Conservation (phyloP, 306 rosid genomes). For the Lupinus albus region DNA sequence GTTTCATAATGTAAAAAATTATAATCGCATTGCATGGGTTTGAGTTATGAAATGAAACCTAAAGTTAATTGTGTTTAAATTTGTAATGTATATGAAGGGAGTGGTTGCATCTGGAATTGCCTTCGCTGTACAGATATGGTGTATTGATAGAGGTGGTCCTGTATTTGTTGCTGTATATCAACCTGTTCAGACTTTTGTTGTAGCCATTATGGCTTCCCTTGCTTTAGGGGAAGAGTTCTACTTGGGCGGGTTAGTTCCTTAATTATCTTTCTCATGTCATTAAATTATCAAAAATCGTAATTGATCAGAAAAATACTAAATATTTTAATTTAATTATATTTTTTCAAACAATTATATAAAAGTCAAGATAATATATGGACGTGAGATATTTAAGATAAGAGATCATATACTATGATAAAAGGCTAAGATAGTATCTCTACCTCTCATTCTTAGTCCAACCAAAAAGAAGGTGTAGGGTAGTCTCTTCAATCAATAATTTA, state of each 20-base stretch:
- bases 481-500: no score
- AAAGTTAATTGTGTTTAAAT: background rate
- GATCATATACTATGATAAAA: no score
- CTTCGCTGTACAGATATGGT: constrained; percentile 98
- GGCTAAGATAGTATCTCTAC: no score
- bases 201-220: constrained; percentile 89
- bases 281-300: no score
- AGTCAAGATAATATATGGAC: no score
- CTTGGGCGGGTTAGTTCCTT: constrained; percentile 74
- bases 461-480: no score
- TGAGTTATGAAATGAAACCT: no score
- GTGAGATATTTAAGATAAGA: no score
- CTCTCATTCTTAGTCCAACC: no score
- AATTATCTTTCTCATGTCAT: background rate
- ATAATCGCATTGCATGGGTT: constrained; percentile 4
- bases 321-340: no score
- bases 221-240: constrained; percentile 96
- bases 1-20: background rate
- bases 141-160: constrained; percentile 99
- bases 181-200: constrained; percentile 98
- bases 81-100: constrained; percentile 55
- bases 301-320: no score
- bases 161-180: constrained; percentile 98
- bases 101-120: constrained; percentile 99
- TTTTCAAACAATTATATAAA: no score